phyloP scores from a whole-genome alignment of 106 monocot genomes.

The Iris macrosiphon region DNA sequence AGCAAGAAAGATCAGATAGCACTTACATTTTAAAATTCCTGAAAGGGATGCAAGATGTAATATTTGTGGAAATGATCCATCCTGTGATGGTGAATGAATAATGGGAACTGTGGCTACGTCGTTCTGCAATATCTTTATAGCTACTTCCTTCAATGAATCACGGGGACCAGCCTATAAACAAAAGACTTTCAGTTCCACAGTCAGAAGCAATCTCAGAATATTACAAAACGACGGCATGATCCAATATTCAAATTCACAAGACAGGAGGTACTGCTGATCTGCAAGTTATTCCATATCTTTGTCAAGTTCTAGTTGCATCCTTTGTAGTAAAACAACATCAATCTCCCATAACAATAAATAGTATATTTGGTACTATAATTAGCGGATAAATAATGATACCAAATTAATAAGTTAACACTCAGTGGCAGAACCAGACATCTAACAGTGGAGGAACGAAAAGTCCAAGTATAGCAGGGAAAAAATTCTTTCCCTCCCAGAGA shows the following conservation, averaged over 20 bases:
- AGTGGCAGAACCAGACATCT: no score
- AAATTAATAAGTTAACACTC: no score
- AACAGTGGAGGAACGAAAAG: no score
- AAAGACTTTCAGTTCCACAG: constrained; percentile 19
- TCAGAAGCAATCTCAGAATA: constrained; percentile 70
- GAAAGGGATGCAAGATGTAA: constrained; percentile 80
- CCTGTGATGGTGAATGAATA: constrained; percentile 59
- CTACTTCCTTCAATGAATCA: constrained; percentile 77
- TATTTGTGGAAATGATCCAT: constrained; percentile 76
- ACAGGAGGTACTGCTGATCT: no score
- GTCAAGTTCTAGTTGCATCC: constrained; percentile 65
- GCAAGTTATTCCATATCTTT: no score
- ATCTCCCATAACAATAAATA: no score
- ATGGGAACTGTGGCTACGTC: constrained; percentile 69
- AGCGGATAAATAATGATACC: no score
- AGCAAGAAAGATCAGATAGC: background rate
- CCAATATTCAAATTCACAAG: no score
- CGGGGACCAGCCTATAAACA: constrained; percentile 61
- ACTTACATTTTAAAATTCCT: constrained; percentile 73
- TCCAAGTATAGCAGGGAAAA: no score
- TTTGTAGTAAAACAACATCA: no score
- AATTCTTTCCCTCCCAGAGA: no score
- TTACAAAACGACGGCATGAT: constrained; percentile 72
- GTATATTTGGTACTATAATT: no score
- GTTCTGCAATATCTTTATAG: constrained; percentile 71